Base-by-base conservation (phyloP, 2,329 filamentous ascomycete genomes). In the Blastomyces silverae region DNA sequence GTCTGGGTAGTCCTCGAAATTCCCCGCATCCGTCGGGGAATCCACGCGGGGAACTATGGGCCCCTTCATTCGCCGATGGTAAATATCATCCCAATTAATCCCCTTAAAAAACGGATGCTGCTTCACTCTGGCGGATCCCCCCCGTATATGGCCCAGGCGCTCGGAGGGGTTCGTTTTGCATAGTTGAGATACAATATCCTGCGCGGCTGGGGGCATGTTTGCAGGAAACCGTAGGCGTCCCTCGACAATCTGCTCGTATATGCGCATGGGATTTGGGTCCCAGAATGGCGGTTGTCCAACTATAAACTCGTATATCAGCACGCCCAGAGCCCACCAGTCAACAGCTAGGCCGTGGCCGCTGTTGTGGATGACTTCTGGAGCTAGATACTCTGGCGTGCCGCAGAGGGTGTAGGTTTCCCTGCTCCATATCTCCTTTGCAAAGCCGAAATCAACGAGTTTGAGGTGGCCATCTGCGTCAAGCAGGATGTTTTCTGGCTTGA, bases 261-360 rank as follows among this genome's bases (percentile, higher is more conserved):
- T 87, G 66, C 86, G 86, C 83, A 88, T 87, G 3, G 85, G 85
- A 69, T 87, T 87, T 66, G 86, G 84, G 72, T 88, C 85, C 85
- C 86, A 88, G 73, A 88, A 88, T 0, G 86, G 86, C 28, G 86
- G 86, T 70, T 88, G 85, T 62, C 86, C 86, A 61, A 88, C 85
- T 25, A 88, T 77, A 71, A 88, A 88, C 69, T 88, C 86, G 73
- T 87, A 88, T 53, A 88, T 84, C 42, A 88, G 76, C 67, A 88
- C 87, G 34, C 86, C 86, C 66, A 88, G 81, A 2, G 86, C 86
- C 86, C 86, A 88, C 86, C 86, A 88, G 75, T 88, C 86, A 50
- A 88, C 86, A 46, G 86, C 85, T 58, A 84, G 82, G 63, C 85
- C 85, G 70, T 88, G 85, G 28, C 85, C 84, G 75, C 76, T 86